Conservation (phyloP, 2,329 filamentous ascomycete genomes). For the Aspergillus japonicus region DNA sequence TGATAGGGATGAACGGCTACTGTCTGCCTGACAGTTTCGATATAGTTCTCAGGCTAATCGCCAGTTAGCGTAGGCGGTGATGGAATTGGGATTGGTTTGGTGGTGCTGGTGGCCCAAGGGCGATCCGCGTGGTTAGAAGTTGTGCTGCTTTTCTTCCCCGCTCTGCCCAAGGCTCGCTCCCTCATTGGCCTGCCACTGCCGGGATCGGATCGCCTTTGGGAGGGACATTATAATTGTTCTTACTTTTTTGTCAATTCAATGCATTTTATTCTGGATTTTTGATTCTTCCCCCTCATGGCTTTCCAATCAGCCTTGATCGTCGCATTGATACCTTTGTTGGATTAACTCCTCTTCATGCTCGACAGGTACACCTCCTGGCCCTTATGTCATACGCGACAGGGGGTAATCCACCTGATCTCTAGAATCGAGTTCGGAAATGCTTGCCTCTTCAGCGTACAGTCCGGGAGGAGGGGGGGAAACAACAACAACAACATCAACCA, state of each 20-base stretch:
- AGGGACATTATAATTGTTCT: not conserved
- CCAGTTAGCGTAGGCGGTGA: not conserved
- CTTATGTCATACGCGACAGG: not conserved
- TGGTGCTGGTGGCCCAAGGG: not conserved
- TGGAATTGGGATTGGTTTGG: not conserved
- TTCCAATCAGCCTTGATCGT: not conserved
- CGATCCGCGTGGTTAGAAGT: not conserved
- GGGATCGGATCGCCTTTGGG: conserved; percentile 7
- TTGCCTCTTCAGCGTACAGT: not conserved
- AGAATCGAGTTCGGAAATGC: not conserved
- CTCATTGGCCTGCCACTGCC: conserved; percentile 3
- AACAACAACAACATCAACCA: not conserved
- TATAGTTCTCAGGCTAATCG: not conserved
- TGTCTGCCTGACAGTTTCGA: not conserved
- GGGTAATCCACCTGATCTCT: not conserved
- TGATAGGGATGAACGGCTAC: not conserved
- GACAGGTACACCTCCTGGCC: not conserved
- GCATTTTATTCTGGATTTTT: not conserved
- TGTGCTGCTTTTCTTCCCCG: conserved; percentile 4
- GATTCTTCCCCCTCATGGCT: not conserved
- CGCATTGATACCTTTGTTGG: not conserved
- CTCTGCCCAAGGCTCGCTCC: not conserved
- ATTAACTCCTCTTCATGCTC: not conserved
- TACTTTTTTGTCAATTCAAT: not conserved
- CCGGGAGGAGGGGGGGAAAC: not conserved